These are phyloP conservation scores for Ceratocystiopsis minuta DNA, from an alignment of 2,329 filamentous ascomycete genomes.

Conservation along the genomic window DNA sequence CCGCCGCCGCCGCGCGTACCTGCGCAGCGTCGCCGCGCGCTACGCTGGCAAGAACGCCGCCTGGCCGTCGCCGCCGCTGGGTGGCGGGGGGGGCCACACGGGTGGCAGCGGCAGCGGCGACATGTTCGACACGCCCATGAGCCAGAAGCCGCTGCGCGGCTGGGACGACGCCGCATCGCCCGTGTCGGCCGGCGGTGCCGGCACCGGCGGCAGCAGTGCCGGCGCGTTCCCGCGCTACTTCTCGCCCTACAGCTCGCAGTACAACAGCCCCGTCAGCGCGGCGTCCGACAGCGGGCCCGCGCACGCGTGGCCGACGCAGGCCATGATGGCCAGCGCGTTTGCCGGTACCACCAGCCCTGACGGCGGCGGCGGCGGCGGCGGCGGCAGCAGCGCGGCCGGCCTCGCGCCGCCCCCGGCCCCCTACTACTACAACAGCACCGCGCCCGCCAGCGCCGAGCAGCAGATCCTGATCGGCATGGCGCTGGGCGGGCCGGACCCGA, in stretches of 20 bases:
- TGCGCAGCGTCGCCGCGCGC: constrained; percentile 27
- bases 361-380: not conserved
- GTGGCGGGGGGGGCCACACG: constrained; percentile 3
- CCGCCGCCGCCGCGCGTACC: constrained; percentile 32
- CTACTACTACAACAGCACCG: no score
- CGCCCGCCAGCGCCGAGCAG: no score
- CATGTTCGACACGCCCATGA: constrained; percentile 34
- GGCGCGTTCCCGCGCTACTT: constrained; percentile 25
- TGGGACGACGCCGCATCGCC: constrained; percentile 36
- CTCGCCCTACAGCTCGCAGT: constrained; percentile 42
- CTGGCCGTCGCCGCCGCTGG: constrained; percentile 21
- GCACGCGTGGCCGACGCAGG: constrained; percentile 19
- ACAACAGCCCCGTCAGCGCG: constrained; percentile 36
- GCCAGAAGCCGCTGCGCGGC: constrained; percentile 31
- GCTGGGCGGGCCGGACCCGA: constrained; percentile 21
- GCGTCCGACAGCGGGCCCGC: constrained; percentile 19
- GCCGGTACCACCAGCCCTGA: constrained; percentile 4
- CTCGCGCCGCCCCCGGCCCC: no score
- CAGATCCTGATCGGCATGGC: constrained; percentile 22
- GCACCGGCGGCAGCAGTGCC: constrained; percentile 16
- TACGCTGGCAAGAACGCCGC: constrained; percentile 15
- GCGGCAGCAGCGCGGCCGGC: not conserved
- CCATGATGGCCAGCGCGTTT: constrained; percentile 2
- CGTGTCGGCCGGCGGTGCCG: constrained; percentile 19
- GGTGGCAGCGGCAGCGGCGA: constrained; percentile 13